Evolutionary conservation across 495 filamentous ascomycete genomes (phyloP), one percentile per base, ranked within the genome.

Genomic region (Penicillium argentinense): DNA sequence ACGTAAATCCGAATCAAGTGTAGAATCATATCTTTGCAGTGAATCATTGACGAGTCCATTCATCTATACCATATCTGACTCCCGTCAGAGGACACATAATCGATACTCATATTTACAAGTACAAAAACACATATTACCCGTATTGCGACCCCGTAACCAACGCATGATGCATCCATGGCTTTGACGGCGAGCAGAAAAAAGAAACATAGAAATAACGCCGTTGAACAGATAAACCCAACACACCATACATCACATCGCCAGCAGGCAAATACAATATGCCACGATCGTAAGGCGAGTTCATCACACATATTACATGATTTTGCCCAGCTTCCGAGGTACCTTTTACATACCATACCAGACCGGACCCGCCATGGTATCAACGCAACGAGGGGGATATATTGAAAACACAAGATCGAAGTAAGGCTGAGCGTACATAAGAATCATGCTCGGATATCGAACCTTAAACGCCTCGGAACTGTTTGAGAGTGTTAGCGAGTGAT

Each of bases 401-500:
- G 48, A 43, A 56, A 49, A 55, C 28, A 49, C 41, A 38, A 54
- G 19, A 52, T 47, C 14, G 37, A 46, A 45, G 54, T 30, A 63
- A 46, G 40, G 53, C 48, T 47, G 43, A 54, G 48, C 18, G 39
- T 48, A 53, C 45, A 57, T 16, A 49, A 42, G 45, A 30, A 18
- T 51, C 36, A 55, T 32, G 42, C 37, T 51, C 17, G 27, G 26
- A 50, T 26, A 28, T 25, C 29, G 12, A 22, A 42, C 53, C 57
- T 66, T 60, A 78, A 54, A 76, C 75, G 36, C 74, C 75, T 14
- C 75, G 74, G 67, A 78, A 77, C 73, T 76, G 43, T 16, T 50
- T 8, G 23, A 8, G 8, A 19, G 21, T 1, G 37, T 68, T 56
- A 67, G 63, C 41, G 36, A 18, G 13, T 12, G 21, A 9, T 12